A percentile compares a stretch with the other conserved stretches of the same genome.
Conservation (phyloP, 2,329 filamentous ascomycete genomes). For the Botrytis medusae region DNA sequence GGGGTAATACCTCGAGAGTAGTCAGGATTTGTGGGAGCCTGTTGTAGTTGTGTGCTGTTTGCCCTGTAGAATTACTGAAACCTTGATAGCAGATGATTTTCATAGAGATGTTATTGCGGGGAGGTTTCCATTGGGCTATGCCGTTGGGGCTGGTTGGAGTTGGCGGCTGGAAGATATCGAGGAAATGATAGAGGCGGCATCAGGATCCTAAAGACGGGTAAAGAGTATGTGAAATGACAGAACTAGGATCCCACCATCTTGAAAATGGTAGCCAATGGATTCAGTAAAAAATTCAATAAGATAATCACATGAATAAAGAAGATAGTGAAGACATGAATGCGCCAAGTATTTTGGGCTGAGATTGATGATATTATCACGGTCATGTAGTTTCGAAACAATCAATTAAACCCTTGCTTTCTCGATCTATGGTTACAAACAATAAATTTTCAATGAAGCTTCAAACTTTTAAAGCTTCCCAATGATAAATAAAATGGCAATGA, state of each 20-base stretch:
- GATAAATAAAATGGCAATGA: background rate
- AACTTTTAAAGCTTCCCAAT: slow-evolving; percentile 3
- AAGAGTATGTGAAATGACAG: background rate
- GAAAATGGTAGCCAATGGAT: fast-evolving
- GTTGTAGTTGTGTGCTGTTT: slow-evolving; percentile 24
- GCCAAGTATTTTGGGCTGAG: background rate
- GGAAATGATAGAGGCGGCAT: background rate
- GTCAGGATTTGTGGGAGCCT: slow-evolving; percentile 25
- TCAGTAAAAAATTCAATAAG: fast-evolving
- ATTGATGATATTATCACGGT: background rate
- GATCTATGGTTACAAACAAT: background rate
- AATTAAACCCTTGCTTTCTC: background rate
- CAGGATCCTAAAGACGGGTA: background rate
- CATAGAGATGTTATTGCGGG: background rate
- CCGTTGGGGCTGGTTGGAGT: too few species aligned
- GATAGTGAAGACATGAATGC: background rate
- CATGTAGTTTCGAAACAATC: background rate
- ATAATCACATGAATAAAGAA: background rate
- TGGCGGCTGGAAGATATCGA: background rate
- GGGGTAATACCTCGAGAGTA: slow-evolving; percentile 44
- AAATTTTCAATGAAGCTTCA: background rate
- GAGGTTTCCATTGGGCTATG: background rate
- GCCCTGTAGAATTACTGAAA: slow-evolving; percentile 6
- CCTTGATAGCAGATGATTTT: background rate
- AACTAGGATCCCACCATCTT: too few species aligned